These are phyloP conservation scores for Candolleomyces efflorescens DNA, from an alignment of 768 basidiomycete genomes.

Conservation along the genomic window DNA sequence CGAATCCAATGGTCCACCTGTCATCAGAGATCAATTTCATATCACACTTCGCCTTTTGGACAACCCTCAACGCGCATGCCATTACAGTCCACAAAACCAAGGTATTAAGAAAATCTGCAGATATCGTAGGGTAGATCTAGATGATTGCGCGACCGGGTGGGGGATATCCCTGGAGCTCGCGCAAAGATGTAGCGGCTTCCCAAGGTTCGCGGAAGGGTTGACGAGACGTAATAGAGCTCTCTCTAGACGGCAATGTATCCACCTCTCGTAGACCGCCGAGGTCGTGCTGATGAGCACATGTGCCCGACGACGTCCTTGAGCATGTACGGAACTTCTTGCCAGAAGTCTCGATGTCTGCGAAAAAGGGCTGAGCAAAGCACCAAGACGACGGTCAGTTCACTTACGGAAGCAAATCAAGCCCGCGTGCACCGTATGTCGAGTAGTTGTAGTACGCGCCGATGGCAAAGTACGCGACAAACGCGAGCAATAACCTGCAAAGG, in stretches of 20 bases:
- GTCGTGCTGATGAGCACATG: constrained; percentile 68
- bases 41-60: too few species aligned
- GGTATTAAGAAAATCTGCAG: neutral
- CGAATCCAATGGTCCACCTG: neutral
- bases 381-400: constrained; percentile 24
- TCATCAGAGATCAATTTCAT: neutral
- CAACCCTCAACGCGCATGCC: too few species aligned
- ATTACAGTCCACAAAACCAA: neutral
- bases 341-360: constrained; percentile 80
- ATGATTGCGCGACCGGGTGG: neutral
- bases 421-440: constrained; percentile 79
- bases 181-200: neutral
- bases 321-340: constrained; percentile 88
- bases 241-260: constrained; percentile 73
- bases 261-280: constrained; percentile 57
- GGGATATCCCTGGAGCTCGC: neutral
- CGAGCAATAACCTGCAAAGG: constrained; percentile 51
- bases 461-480: constrained; percentile 65
- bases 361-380: constrained; percentile 9
- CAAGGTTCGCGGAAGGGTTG: neutral
- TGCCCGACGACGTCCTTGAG: constrained; percentile 73
- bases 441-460: constrained; percentile 88
- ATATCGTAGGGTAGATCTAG: neutral
- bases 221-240: too few species aligned
- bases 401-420: constrained; percentile 80